Evolutionary conservation across 345 rosid genomes (phyloP).

Genomic region (Citrus glauca): DNA sequence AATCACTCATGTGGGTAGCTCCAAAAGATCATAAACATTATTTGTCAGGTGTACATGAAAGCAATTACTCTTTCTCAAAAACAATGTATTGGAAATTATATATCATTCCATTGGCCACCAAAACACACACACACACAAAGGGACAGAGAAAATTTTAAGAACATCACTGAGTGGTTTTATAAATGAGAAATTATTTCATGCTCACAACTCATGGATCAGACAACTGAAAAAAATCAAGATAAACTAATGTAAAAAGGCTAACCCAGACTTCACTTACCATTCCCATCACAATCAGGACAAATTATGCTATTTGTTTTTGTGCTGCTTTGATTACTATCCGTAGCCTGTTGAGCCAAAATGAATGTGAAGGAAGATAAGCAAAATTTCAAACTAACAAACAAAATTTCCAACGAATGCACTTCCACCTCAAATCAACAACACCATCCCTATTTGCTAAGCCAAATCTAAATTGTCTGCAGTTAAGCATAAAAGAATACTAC

Average conservation of each 20-base stretch:
- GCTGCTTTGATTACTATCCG: conserved; percentile 23
- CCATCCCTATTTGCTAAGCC: not conserved
- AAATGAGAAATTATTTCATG: not conserved
- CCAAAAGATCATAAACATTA: not conserved
- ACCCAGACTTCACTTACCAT: conserved; percentile 38
- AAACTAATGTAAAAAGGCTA: not conserved
- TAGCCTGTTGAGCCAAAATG: conserved; percentile 46
- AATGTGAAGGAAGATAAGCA: not conserved
- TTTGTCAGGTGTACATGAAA: not conserved
- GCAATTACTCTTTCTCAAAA: not conserved
- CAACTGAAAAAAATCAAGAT: not conserved
- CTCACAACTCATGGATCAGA: not conserved
- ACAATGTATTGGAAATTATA: not conserved
- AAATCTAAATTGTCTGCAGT: not conserved
- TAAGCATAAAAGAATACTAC: not conserved
- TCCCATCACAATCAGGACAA: conserved; percentile 75
- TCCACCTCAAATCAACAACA: not conserved
- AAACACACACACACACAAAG: too few species aligned
- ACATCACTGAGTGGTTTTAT: not conserved
- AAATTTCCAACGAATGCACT: not conserved
- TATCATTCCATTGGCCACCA: not conserved
- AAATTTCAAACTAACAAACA: not conserved
- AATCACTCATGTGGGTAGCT: not conserved
- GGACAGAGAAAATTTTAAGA: not conserved
- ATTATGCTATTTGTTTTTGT: conserved; percentile 57